Conservation (phyloP, 2,329 filamentous ascomycete species). For the Microsporum audouinii region DNA sequence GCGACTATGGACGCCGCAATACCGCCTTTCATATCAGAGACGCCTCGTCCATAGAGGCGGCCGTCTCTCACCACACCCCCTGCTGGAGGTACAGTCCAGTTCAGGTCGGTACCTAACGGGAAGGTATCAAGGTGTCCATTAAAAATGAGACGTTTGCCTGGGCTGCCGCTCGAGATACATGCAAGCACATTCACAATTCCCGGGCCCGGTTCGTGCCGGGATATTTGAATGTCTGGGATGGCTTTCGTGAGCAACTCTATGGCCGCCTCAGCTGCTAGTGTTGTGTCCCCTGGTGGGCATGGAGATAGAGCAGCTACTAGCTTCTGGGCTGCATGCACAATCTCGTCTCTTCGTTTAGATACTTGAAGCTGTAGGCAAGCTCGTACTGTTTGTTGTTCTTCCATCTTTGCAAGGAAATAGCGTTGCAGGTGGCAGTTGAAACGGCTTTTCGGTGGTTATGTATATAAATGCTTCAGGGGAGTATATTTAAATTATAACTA, state of each 20-base stretch:
- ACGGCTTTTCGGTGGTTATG: background rate
- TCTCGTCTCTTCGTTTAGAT: constrained; percentile 4
- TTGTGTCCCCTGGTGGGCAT: constrained; percentile 9
- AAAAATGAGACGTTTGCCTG: constrained; percentile 11
- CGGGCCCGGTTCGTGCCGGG: constrained; percentile 3
- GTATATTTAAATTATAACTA: background rate
- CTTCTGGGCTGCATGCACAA: constrained; percentile 1
- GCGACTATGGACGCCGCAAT: constrained; percentile 10
- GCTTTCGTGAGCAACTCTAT: constrained; percentile 5
- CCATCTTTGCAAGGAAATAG: background rate
- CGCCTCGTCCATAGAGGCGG: constrained; percentile 10
- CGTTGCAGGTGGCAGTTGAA: background rate
- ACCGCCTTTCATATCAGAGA: constrained; percentile 12
- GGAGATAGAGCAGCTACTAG: constrained; percentile 8
- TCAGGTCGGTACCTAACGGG: constrained; percentile 4
- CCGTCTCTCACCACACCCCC: constrained; percentile 9
- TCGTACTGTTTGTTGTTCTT: background rate
- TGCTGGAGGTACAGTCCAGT: constrained; percentile 6
- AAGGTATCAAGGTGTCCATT: constrained; percentile 12
- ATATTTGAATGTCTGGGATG: constrained; percentile 9
- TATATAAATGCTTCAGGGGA: background rate
- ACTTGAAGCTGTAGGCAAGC: background rate
- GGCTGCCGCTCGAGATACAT: constrained; percentile 9
- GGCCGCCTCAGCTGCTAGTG: constrained; percentile 6
- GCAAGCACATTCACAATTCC: constrained; percentile 9